These are phyloP conservation scores for Colletotrichum caudatum DNA, from an alignment of 2,329 filamentous ascomycete genomes.

Conservation along the genomic window DNA sequence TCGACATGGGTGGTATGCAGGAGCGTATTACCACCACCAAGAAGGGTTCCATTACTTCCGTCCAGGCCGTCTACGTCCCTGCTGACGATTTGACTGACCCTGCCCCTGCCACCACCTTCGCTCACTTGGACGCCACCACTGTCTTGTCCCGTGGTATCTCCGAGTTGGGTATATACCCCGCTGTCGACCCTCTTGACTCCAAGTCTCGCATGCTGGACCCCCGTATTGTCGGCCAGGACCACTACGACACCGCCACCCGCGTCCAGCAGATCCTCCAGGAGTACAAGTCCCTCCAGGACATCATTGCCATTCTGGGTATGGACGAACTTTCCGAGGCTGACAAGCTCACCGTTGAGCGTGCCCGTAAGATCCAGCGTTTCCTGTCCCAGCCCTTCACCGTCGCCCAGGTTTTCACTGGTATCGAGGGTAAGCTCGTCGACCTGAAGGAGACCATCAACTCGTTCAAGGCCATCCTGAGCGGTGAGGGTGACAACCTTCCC, in stretches of 20 bases:
- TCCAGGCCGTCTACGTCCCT: constrained; percentile 99
- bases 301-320: constrained; percentile 99
- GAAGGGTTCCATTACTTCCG: constrained; percentile 99
- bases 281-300: constrained; percentile 99
- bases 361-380: constrained; percentile 99
- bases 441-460: constrained; percentile 97
- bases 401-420: constrained; percentile 85
- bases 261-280: constrained; percentile 99
- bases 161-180: constrained; percentile 99
- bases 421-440: constrained; percentile 96
- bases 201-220: constrained; percentile 99
- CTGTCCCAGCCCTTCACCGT: constrained; percentile 98
- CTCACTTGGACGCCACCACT: constrained; percentile 99
- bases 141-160: constrained; percentile 99
- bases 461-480: constrained; percentile 96
- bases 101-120: constrained; percentile 98
- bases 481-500: constrained; percentile 95
- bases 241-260: constrained; percentile 93
- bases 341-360: constrained; percentile 99
- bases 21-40: constrained; percentile 99
- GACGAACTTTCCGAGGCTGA: constrained; percentile 99
- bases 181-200: constrained; percentile 99
- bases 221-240: constrained; percentile 97
- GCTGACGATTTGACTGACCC: constrained; percentile 99
- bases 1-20: constrained; percentile 99